Evolutionary conservation across 1,284 basidiomycete genomes (phyloP).

Genomic region (Kwoniella shivajii): DNA sequence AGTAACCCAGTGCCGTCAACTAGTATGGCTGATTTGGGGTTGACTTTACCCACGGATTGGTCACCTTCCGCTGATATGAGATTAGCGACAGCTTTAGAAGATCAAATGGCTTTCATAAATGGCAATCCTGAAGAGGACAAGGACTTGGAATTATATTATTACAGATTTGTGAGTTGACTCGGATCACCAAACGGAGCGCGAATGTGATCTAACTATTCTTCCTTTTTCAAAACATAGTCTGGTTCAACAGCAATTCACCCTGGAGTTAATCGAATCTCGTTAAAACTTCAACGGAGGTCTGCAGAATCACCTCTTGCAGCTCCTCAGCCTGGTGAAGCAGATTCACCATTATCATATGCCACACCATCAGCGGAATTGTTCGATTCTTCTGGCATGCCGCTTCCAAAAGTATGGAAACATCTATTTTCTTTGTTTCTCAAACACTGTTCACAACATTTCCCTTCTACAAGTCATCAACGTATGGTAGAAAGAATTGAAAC

Average conservation of each 20-base stretch:
- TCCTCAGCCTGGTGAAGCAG: constrained; percentile 32
- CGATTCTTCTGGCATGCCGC: constrained; percentile 51
- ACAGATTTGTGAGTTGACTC: constrained; percentile 50
- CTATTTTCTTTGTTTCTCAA: constrained; percentile 53
- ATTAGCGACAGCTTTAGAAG: constrained; percentile 51
- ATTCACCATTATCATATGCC: constrained; percentile 21
- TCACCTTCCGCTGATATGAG: constrained; percentile 36
- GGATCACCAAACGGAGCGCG: neutral
- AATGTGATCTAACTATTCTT: neutral
- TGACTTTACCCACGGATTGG: constrained; percentile 9
- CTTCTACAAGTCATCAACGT: constrained; percentile 47
- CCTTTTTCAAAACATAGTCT: constrained; percentile 29
- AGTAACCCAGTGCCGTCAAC: neutral
- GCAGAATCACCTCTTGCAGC: constrained; percentile 30
- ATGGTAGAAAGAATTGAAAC: constrained; percentile 53
- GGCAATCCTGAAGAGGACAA: constrained; percentile 51
- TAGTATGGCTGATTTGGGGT: neutral
- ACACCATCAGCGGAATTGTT: constrained; percentile 40
- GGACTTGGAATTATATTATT: constrained; percentile 55
- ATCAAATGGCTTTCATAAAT: constrained; percentile 54
- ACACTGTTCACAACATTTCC: constrained; percentile 54
- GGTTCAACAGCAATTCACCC: constrained; percentile 52
- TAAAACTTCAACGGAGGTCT: constrained; percentile 52
- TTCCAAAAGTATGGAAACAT: constrained; percentile 48
- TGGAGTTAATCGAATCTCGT: constrained; percentile 55